Conservation (phyloP, 2,329 filamentous ascomycete genomes). For the Uncinocarpus reesii region DNA sequence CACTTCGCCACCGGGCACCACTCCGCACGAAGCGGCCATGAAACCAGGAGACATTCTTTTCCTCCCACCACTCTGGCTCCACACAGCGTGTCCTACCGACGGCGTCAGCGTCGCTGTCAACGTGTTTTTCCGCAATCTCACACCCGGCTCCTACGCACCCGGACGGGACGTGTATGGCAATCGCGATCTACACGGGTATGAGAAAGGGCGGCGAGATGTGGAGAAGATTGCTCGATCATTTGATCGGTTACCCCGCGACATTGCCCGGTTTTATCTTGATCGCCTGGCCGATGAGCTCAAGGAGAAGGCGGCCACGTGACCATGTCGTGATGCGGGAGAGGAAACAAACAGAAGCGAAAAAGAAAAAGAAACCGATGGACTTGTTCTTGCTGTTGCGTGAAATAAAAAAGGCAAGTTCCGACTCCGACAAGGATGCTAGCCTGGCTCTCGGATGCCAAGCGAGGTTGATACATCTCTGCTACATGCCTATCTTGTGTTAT, state of each 20-base stretch:
- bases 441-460: too few species aligned
- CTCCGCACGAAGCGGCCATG: constrained; percentile 57
- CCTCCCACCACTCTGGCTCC: constrained; percentile 74
- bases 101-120: constrained; percentile 68
- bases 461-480: constrained; percentile 2
- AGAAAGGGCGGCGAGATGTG: constrained; percentile 65
- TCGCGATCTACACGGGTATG: constrained; percentile 71
- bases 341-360: neutral
- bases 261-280: constrained; percentile 64
- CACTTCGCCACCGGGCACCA: constrained; percentile 53
- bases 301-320: constrained; percentile 19
- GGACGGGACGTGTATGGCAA: constrained; percentile 84
- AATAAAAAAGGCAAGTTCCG: neutral
- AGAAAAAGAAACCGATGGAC: neutral
- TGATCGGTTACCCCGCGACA: constrained; percentile 50
- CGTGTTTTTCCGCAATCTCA: constrained; percentile 69
- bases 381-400: too few species aligned
- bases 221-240: constrained; percentile 47
- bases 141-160: constrained; percentile 55
- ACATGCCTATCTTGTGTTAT: constrained; percentile 2
- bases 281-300: constrained; percentile 60
- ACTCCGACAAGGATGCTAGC: too few species aligned
- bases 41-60: constrained; percentile 66
- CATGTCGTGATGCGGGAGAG: neutral
- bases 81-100: constrained; percentile 46